Conservation (phyloP, 2,329 filamentous ascomycete genomes). For the Talaromyces sp. region DNA sequence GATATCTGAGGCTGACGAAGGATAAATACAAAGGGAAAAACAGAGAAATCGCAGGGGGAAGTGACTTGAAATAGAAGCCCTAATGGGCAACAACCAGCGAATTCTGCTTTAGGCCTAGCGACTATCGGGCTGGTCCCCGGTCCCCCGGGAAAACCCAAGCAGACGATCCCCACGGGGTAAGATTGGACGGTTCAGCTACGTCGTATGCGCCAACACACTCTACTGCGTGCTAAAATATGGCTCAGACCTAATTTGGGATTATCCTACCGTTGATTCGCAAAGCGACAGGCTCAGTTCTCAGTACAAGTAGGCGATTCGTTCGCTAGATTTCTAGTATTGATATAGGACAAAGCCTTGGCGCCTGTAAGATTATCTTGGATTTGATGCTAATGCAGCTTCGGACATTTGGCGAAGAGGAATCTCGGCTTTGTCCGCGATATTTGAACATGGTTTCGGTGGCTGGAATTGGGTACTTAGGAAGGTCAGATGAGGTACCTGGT, state of each 20-base stretch:
- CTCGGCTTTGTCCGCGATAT: not conserved
- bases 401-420: not conserved
- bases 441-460: not conserved
- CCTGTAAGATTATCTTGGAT: not conserved
- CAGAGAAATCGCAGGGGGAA: not conserved
- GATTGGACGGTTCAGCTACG: not conserved
- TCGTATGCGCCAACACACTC: not conserved
- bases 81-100: not conserved
- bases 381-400: not conserved
- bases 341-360: not conserved
- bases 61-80: not conserved
- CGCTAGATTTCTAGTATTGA: slow-evolving; percentile 3
- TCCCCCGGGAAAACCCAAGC: not conserved
- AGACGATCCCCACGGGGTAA: not conserved
- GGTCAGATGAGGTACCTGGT: not conserved
- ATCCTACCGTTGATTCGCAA: not conserved
- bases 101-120: not conserved
- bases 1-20: not conserved
- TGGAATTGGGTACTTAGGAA: not conserved
- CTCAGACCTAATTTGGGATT: not conserved
- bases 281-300: not conserved
- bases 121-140: not conserved
- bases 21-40: not conserved
- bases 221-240: not conserved
- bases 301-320: slow-evolving; percentile 8